Base-by-base conservation (phyloP, 148 eudicot species). In the Cornus controversa region DNA sequence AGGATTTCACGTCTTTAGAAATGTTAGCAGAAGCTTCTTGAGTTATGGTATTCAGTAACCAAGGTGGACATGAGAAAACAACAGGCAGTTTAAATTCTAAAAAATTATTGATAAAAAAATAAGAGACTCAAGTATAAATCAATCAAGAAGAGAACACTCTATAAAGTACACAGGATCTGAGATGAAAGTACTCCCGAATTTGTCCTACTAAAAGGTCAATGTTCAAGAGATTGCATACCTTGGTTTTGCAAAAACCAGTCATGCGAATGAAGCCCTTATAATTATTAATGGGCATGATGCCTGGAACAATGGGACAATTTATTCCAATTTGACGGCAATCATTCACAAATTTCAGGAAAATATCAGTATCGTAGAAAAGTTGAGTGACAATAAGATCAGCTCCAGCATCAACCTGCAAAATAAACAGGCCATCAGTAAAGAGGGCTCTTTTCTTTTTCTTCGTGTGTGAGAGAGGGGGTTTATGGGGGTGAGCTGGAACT, bases 241-340 rank as follows among this genome's bases (percentile, higher is more conserved):
- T 93, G 70, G 99, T 93, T 84, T 93, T 96, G 83, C 99, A 96
- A 82, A 96, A 96, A 62, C 99, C 99, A 77, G 99, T 93, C 97
- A 96, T 96, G 71, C 99, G 87, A 11, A 90, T 0, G 79, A 96
- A 96, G 75, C 98, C 99, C 85, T 85, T 93, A 69, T 93, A 96
- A 84, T 96, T 96, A 78, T 96, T 93, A 73, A 96, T 96, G 72
- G 99, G 99, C 99, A 96, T 96, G 66, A 96, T 96, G 29, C 99
- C 99, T 54, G 99, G 99, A 72, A 96, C 99, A 71, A 96, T 96
- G 2, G 99, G 99, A 75, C 98, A 91, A 29, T 83, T 89, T 71
- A 96, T 93, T 72, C 99, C 99, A 76, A 96, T 88, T 85, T 93
- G 94, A 70, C 94, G 97, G 76, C 97, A 95, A 73, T 95, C 98